Base-by-base conservation (phyloP, 2,329 filamentous ascomycete genomes). In the Alternaria gansuensis region DNA sequence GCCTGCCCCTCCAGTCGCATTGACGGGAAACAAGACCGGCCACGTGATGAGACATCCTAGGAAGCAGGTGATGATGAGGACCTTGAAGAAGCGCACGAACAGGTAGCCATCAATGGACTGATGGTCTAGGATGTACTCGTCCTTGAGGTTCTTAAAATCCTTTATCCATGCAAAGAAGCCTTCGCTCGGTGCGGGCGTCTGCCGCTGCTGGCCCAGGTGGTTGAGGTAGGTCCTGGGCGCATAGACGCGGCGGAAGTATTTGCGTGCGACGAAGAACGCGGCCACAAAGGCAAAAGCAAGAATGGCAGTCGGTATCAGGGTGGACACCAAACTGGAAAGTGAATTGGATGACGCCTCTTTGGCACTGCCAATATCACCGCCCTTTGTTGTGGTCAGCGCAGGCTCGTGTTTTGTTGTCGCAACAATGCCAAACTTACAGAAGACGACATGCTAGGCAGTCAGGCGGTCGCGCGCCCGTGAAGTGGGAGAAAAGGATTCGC, bases 101-200 rank as follows among this genome's bases (percentile, higher is more conserved):
- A 83, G 74, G 54, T 79, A 83, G 29, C 79, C 80, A 64, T 83
- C 82, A 46, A 83, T 77, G 10, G 80, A 81, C 62, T 80, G 78
- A 67, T 82, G 80, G 62, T 81, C 78, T 45, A 83, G 75, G 23
- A 83, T 77, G 59, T 80, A 81, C 34, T 71, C 71, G 65, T 82
- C 81, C 29, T 77, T 70, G 43, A 82, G 78, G 66, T 64, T 68
- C 24, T 75, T 72, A 63, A 81, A 82, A 54, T 81, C 78, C 6
- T 73, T 76, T 51, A 87, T 79, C 85, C 85, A 87, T 63, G 83
- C 83, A 48, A 86, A 73, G 57, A 84, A 76, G 40, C 83, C 81
- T 11, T 54, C 57, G 24, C 74, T 74, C 17, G 71, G 76, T 5
- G 81, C 75, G 21, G 84, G 84, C 46, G 79, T 84, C 64, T 79